Evolutionary conservation across 148 eudicot species (phyloP), one percentile per base, ranked within the genome.

Genomic region (Arctostaphylos glauca): DNA sequence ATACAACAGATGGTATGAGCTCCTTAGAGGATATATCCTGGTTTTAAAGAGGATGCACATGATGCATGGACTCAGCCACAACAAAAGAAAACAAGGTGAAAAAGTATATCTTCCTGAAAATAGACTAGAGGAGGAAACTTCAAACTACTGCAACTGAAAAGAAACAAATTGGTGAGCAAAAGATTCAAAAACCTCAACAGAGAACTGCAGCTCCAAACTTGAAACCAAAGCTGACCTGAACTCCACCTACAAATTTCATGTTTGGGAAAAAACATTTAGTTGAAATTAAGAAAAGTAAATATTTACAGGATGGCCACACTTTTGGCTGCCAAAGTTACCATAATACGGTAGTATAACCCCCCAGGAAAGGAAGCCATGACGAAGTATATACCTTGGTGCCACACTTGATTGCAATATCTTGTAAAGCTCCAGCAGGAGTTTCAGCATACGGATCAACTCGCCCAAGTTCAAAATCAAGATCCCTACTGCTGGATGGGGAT

Each of bases 351-450:
- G 41, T 46, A 43, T 5, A 78, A 44, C 70, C 25, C 38, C 38
- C 38, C 2, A 3, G 31, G 54, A 38, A 70, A 60, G 50, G 77
- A 49, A 50, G 31, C 53, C 60, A 21, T 76, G 76, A 83, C 5
- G n/a, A 25, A 46, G 23, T 77, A 48, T 41, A 53, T 90, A 94
- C 99, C 99, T 94, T 91, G 53, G 97, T 87, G 87, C 98, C 97
- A 84, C 94, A 93, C 83, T 88, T 91, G 70, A 81, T 84, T 48
- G 99, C 99, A 91, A 96, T 94, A 64, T 94, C 97, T 62, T 88
- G 94, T 79, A 96, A 87, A 86, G 93, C 97, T 84, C 86, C 93
- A 79, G 83, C 78, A 82, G 94, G 95, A 54, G 90, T 87, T 79
- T 94, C 97, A 19, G 90, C 78, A 55, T 67, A 83, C 43, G 87